These are phyloP conservation scores for Neurospora sp. DNA, from an alignment of 495 filamentous ascomycete genomes.

Conservation along the genomic window DNA sequence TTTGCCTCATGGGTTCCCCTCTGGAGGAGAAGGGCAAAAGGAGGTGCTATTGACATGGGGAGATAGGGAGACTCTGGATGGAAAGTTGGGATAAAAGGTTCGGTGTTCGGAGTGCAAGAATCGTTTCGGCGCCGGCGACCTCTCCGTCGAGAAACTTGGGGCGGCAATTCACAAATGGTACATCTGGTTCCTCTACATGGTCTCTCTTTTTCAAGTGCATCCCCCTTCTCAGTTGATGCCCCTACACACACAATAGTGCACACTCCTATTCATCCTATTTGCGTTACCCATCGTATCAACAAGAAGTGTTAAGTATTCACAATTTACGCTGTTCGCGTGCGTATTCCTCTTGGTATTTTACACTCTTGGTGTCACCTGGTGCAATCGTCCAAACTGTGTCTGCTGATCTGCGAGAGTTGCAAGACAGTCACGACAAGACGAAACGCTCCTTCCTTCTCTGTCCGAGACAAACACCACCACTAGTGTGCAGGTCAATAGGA, in stretches of 20 bases:
- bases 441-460: neutral
- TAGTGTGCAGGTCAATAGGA: neutral
- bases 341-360: neutral
- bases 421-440: neutral
- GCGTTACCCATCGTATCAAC: neutral
- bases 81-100: neutral
- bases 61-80: neutral
- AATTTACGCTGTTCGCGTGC: neutral
- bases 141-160: neutral
- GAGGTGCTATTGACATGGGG: neutral
- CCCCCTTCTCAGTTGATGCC: neutral
- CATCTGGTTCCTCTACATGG: neutral
- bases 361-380: neutral
- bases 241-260: neutral
- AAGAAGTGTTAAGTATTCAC: no score
- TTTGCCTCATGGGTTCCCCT: neutral
- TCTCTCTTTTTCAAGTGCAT: neutral
- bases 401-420: neutral
- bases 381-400: neutral
- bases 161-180: neutral
- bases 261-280: neutral
- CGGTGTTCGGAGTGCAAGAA: neutral
- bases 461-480: neutral
- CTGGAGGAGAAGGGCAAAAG: neutral
- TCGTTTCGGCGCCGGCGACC: neutral